Base-by-base conservation (phyloP, 2,329 filamentous ascomycete genomes). In the Cytospora mali region DNA sequence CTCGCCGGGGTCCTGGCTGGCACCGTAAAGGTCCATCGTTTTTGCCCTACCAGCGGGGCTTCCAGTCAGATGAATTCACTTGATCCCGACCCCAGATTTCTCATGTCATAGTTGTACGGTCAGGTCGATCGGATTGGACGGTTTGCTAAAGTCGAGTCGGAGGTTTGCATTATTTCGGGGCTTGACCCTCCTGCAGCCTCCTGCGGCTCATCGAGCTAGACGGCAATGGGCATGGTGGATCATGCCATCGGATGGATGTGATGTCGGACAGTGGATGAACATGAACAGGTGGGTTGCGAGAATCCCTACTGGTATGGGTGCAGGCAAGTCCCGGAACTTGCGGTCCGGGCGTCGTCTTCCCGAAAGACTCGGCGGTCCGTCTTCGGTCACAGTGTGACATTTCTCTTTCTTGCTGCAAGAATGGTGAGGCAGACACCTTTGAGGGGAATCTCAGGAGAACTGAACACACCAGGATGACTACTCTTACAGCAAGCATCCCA, bases 21-120 rank as follows among this genome's bases (percentile, higher is more conserved):
- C 50, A 3, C 31, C 16, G 28, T 2, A 6, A 21, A 27, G 58
- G 35, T 33, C 58, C 58, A 55, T 54, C 21, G 54, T 59, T 59
- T 42, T n/a, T 27, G 58, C 58, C 58, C 49, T 60, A 60, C 31
- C 35, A 54, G 58, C 39, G 58, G 58, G 58, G 54, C 57, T 33
- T 21, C 21, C 10, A 11, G 42, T 10, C 10, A 23, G 7, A 23
- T n/a, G 3, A 46, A 3, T 18, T 13, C 31, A n/a, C 39, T 18
- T 9, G 39, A 42, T 21, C 5, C 11, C 39, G 10, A 42, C 39
- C 39, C 31, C 18, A 39, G 35, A 18, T 18, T n/a, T 18, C 6
- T 18, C 13, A 6, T 16, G 14, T 11, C 29, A 11, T 31, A 31
- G 9, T 10, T n/a, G 2, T 31, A 31, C 6, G 7, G 7, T 31